phyloP scores from a whole-genome alignment of 306 rosid genomes.

The Vigna mungo region DNA sequence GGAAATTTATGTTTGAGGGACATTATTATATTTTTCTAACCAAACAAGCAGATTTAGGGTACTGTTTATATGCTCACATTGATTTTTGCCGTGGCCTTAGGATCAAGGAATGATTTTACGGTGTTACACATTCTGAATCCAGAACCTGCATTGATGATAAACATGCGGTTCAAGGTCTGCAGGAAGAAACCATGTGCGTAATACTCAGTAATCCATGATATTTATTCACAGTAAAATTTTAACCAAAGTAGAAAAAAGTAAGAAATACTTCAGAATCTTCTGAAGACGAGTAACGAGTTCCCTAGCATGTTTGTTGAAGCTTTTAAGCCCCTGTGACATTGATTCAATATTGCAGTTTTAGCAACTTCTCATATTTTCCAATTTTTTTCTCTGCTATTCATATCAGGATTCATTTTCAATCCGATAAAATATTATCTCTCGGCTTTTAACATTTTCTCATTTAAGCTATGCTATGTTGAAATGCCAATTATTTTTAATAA shows the following conservation, averaged over 20 bases:
- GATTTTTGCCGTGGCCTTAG: conserved; percentile 88
- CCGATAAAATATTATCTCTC: background rate
- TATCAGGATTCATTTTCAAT: conserved; percentile 17
- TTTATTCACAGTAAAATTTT: conserved; percentile 22
- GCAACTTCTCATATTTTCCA: background rate
- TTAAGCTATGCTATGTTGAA: no score
- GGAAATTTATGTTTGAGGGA: conserved; percentile 43
- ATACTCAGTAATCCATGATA: conserved; percentile 38
- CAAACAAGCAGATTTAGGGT: conserved; percentile 38
- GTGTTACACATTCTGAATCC: conserved; percentile 98
- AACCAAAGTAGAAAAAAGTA: background rate
- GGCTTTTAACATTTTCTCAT: no score
- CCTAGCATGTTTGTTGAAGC: conserved; percentile 82
- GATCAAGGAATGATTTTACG: conserved; percentile 89
- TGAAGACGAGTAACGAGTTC: conserved; percentile 78
- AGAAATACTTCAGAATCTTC: conserved; percentile 77
- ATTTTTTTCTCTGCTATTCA: background rate
- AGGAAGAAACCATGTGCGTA: conserved; percentile 41
- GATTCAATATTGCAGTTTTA: conserved; percentile 8
- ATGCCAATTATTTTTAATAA: background rate
- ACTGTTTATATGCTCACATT: conserved; percentile 20
- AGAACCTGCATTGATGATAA: conserved; percentile 97
- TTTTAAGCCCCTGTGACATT: conserved; percentile 76
- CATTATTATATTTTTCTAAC: conserved; percentile 34
- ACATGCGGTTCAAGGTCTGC: conserved; percentile 97